Evolutionary conservation across 129 eudicot species (phyloP), one percentile per base, ranked within the genome.

Genomic region (Tanacetum coccineum): DNA sequence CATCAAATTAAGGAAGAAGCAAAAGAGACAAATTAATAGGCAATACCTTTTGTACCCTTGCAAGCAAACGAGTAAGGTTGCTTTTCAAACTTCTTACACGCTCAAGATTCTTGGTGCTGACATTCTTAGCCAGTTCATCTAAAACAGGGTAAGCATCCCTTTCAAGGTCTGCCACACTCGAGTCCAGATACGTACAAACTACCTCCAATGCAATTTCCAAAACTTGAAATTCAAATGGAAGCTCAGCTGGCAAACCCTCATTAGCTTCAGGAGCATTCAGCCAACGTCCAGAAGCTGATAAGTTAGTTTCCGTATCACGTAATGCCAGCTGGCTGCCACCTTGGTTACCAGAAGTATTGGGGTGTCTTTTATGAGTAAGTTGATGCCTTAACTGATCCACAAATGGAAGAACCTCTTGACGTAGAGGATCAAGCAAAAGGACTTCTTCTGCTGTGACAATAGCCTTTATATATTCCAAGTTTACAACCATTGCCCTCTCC

Each of bases 221-320:
- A 55, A 94, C 95, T 78, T 94, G 99, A 75, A 94, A 94, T 77
- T 94, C 99, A 74, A 94, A 94, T 30, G 99, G 97, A 75, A 94
- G 99, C 74, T 94, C 99, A 6, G 82, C 83, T 74, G 82, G 95
- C 79, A 77, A 77, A 47, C 87, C 87, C 64, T 89, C 98, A 49
- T 66, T 81, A 64, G 84, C 81, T 72, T 84, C 95, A 42, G 87
- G 77, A 67, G 22, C 82, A 53, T 82, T 65, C 77, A 79, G 64
- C 95, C 89, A 82, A 67, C 82, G 83, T 63, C 90, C 90, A 75
- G 84, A 79, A 62, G 89, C 82, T 22, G 91, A 58, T 52, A 80
- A 73, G 18, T 82, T 81, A 19, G 70, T 66, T 68, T 88, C 92
- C 22, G 78, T 70, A 17, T 88, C 96, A 51, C 74, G 81, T 61